Evolutionary conservation across 179 eudicot species (phyloP), one percentile per base, ranked within the genome.

Genomic region (Carnegiea gigantea): DNA sequence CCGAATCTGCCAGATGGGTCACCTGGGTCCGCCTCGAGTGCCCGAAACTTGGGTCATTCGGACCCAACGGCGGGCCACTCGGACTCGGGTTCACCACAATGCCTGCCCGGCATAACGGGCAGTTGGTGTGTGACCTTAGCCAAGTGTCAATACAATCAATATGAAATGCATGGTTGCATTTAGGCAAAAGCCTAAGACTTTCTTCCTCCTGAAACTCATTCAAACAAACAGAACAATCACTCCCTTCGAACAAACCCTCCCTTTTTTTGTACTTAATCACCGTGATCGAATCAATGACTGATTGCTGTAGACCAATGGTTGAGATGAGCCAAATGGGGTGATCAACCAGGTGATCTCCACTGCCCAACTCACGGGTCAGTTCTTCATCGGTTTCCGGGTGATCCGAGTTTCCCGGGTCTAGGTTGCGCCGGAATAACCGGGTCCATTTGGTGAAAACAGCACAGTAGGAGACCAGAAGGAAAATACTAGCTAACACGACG

Each of bases 101-200:
- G 26, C 48, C 78, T 26, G 85, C 84, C 77, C 89, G 85, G 28
- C 89, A 87, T 8, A 87, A 18, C 0, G 89, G 89, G 75, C 89
- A 87, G 24, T 74, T 87, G 9, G 84, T 84, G 24, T 87, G 89
- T 38, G 87, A 82, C 60, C 87, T 70, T 40, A 87, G 73, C 89
- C 89, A 87, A 0, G 85, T 82, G 54, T 87, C 89, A 43, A 87
- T 87, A 24, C 89, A 87, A 74, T 71, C 84, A 53, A 87, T 75
- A 80, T 87, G 89, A 78, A 87, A 87, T 11, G 89, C 89, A 82
- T 87, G 89, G 5, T 78, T 70, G 71, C 89, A 84, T 73, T 87
- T 87, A 30, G 89, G 89, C 57, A 87, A 60, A 46, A 87, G 75
- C 24, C 89, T 84, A 46, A 84, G 82, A 23, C 54, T 38, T 36